A percentile compares a stretch with the other conserved stretches of the same genome.
Conservation (phyloP, 1,139 yeast species). For the Saccharomyces hybrid region DNA sequence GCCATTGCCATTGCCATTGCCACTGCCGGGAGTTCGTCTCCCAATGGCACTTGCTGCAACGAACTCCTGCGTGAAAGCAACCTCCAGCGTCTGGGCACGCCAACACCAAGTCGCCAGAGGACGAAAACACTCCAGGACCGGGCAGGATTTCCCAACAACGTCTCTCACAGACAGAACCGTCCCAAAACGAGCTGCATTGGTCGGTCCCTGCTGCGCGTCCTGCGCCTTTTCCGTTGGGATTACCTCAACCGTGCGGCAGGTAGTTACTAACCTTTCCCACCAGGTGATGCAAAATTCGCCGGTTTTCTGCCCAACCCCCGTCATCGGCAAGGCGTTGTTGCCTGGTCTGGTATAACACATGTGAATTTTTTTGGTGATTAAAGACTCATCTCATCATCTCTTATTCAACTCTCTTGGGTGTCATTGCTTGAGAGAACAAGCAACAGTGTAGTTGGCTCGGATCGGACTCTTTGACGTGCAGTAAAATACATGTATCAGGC, state of each 20-base stretch:
- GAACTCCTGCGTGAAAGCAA: no score
- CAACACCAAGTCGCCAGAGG: not conserved
- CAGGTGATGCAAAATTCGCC: not conserved
- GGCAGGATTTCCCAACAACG: not conserved
- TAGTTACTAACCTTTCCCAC: not conserved
- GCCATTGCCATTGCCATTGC: not conserved
- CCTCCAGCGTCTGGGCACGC: not conserved
- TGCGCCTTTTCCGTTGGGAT: not conserved
- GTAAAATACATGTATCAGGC: not conserved
- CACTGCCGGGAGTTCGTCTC: not conserved
- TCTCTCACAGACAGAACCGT: not conserved
- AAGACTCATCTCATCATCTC: not conserved
- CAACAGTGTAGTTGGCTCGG: not conserved
- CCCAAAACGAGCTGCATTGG: not conserved
- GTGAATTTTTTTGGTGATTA: not conserved
- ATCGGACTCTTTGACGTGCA: slow-evolving; percentile 3
- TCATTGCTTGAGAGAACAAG: not conserved
- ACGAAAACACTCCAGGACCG: not conserved
- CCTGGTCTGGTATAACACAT: not conserved
- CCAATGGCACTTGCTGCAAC: no score
- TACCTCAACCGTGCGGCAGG: not conserved
- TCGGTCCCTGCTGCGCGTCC: not conserved
- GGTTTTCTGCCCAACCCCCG: not conserved
- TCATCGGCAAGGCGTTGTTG: not conserved
- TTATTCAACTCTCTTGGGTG: not conserved